A percentile compares a stretch with the other conserved stretches of the same genome.
Evolutionary conservation across 371 early-diverging fungal species (phyloP).

Genomic region (Lichtheimia corymbifera): DNA sequence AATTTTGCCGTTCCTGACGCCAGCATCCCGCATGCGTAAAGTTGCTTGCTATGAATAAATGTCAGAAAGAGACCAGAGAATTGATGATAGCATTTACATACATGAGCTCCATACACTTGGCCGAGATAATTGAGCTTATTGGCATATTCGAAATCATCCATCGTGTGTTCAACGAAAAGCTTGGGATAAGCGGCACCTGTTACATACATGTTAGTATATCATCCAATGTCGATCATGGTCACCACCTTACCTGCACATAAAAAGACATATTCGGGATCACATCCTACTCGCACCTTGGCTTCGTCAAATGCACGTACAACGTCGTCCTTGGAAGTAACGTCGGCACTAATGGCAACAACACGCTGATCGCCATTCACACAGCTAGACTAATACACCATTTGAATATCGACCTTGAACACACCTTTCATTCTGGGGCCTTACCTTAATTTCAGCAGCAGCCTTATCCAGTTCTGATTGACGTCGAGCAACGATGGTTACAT

Average conservation of each 20-base stretch:
- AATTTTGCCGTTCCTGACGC: slow-evolving; percentile 65
- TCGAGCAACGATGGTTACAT: slow-evolving; percentile 90
- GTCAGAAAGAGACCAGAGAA: slow-evolving; percentile 1
- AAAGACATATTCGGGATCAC: slow-evolving; percentile 74
- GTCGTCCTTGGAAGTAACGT: slow-evolving; percentile 60
- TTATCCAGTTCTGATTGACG: slow-evolving; percentile 55
- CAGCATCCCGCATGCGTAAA: slow-evolving; percentile 64
- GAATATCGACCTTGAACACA: background rate
- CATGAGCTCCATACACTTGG: slow-evolving; percentile 73
- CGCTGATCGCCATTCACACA: slow-evolving; percentile 38
- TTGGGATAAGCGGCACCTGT: slow-evolving; percentile 68
- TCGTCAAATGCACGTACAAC: slow-evolving; percentile 62
- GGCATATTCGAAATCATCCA: slow-evolving; percentile 61
- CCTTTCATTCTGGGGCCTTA: slow-evolving; percentile 8
- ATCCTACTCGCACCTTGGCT: slow-evolving; percentile 58
- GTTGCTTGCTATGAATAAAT: slow-evolving; percentile 54
- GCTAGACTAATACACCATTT: background rate
- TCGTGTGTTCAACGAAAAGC: slow-evolving; percentile 68
- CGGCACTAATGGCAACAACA: slow-evolving; percentile 55
- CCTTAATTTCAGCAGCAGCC: slow-evolving; percentile 62
- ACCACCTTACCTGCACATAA: slow-evolving; percentile 71
- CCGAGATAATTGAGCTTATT: slow-evolving; percentile 86
- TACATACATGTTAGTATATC: too few species aligned
- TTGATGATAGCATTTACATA: slow-evolving; percentile 24
- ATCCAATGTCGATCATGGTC: too few species aligned